Evolutionary conservation across 164 flowering plant species (phyloP).

Genomic region (Vitis riparia): DNA sequence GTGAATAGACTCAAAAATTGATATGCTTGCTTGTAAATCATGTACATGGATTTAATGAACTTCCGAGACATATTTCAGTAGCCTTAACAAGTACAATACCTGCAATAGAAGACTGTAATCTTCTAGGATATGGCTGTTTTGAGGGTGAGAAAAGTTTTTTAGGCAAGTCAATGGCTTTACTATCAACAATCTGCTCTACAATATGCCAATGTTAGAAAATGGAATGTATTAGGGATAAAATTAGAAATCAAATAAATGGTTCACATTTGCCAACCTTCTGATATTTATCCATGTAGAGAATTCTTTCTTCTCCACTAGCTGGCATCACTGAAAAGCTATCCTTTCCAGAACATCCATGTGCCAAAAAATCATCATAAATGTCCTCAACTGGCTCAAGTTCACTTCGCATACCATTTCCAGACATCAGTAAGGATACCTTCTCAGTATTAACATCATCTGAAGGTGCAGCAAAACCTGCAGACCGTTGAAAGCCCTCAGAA

Average conservation of each 20-base stretch:
- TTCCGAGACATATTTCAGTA: neutral
- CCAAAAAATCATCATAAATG: neutral
- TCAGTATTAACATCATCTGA: slow-evolving; percentile 8
- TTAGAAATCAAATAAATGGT: neutral
- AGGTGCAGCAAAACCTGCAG: slow-evolving; percentile 6
- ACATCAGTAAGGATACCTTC: neutral
- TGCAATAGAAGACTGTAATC: slow-evolving; percentile 11
- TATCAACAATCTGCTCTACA: slow-evolving; percentile 22
- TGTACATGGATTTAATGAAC: too few species aligned
- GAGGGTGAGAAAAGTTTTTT: slow-evolving; percentile 12
- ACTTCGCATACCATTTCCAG: slow-evolving; percentile 5
- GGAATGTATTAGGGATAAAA: neutral
- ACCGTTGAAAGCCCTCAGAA: slow-evolving; percentile 14
- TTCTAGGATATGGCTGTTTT: slow-evolving; percentile 16
- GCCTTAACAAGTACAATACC: slow-evolving; percentile 11
- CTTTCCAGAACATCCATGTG: neutral
- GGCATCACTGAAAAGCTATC: neutral
- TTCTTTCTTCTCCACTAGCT: slow-evolving; percentile 2
- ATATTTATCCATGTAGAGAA: neutral
- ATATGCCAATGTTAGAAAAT: too few species aligned
- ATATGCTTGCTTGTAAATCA: too few species aligned
- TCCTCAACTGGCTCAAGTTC: slow-evolving; percentile 11
- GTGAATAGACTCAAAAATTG: neutral
- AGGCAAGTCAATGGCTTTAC: slow-evolving; percentile 6
- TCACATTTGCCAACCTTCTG: neutral